These are phyloP conservation scores for Omphalotus olearius DNA, from an alignment of 1,284 basidiomycete genomes.

Conservation along the genomic window DNA sequence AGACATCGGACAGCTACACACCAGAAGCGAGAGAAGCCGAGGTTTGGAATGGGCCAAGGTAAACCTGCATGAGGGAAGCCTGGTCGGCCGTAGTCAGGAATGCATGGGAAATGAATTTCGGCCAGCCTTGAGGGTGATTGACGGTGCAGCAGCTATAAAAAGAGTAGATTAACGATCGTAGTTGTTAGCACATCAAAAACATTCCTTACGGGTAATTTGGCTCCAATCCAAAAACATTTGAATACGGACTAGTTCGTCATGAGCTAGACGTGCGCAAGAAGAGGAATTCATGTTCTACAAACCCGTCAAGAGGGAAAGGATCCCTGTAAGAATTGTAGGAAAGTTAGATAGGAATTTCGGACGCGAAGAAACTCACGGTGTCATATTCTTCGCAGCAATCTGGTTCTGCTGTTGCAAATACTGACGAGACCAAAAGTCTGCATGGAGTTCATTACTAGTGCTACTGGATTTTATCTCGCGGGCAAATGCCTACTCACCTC, in stretches of 20 bases:
- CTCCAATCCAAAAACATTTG: constrained; percentile 52
- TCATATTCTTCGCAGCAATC: constrained; percentile 54
- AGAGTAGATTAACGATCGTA: neutral
- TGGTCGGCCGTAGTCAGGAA: constrained; percentile 49
- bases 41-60: constrained; percentile 51
- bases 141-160: constrained; percentile 50
- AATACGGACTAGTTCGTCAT: constrained; percentile 36
- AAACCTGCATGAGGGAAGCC: constrained; percentile 47
- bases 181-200: neutral
- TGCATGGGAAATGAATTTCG: constrained; percentile 57
- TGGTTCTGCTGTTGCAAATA: constrained; percentile 62
- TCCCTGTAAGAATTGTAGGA: constrained; percentile 29
- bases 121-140: constrained; percentile 59
- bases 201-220: constrained; percentile 40
- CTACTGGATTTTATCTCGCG: neutral
- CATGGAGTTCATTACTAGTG: neutral
- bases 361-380: constrained; percentile 33
- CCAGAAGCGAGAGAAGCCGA: constrained; percentile 40
- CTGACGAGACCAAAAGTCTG: constrained; percentile 58
- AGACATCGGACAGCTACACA: constrained; percentile 18
- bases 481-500: constrained; percentile 27
- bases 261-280: constrained; percentile 1
- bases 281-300: constrained; percentile 14
- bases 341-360: neutral
- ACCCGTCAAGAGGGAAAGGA: constrained; percentile 52